Evolutionary conservation across 176 grass and related monocot species (phyloP), one percentile per base, ranked within the genome.

Genomic region (Bonia amplexicaulis): DNA sequence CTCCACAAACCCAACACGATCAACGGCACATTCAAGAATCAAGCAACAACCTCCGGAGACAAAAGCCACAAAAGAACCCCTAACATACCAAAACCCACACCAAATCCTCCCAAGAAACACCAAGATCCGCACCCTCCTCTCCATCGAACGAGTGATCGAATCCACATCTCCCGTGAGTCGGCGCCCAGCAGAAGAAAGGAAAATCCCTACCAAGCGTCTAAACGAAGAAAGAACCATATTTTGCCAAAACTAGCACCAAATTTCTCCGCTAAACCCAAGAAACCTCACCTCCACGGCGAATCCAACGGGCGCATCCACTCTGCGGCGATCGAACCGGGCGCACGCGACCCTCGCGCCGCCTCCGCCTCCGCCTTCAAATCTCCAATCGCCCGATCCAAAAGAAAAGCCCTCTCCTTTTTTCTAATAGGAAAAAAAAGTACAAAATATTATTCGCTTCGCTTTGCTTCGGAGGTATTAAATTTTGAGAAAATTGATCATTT

Each of bases 291-390:
- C 66, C 44, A 73, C 23, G 46, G 55, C 19, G 55, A 58, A 46
- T 51, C 74, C 16, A 40, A 42, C 65, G 66, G 35, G 48, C 49
- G 62, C 66, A 16, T 71, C 80, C 35, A 16, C 87, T 29, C 53
- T 76, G 73, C 66, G 37, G 66, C 80, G 74, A 83, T 59, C 66
- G 55, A 84, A 52, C 65, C n/a, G 66, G 74, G 47, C 81, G 87
- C 85, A 51, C 64, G 66, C 35, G 74, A 78, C 58, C 54, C 86
- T 76, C 44, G 44, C 55, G 80, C 74, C 74, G 64, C 86, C 86
- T 58, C 72, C 67, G 33, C 33, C 35, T 35, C 35, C 33, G 74
- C 66, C 39, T 10, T 64, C 59, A 22, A 76, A 73, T 79, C 81
- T n/a, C 74, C 67, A 84, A 59, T 79, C 75, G 58, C 81, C 66